Evolutionary conservation across 768 basidiomycete species (phyloP), one percentile per base, ranked within the genome.

Genomic region (Daedaleopsis nitida): DNA sequence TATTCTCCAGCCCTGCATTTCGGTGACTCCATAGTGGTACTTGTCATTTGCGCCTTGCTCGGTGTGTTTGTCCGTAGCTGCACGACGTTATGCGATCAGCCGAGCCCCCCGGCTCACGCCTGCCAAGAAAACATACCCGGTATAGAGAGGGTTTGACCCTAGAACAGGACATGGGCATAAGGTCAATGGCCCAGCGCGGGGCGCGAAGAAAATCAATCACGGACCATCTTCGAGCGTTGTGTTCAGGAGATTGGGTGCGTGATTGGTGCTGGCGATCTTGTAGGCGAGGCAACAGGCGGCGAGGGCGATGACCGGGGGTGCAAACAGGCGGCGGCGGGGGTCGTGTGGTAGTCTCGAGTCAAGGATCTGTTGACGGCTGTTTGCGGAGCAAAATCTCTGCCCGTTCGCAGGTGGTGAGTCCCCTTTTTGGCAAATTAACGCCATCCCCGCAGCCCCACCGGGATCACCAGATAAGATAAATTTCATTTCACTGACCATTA

Each of bases 1-100:
- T 77, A 98, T 89, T 76, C 97, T 83, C 97, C 97, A 99, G 69
- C 97, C 97, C 76, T 99, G 97, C 96, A 98, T 98, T 77, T 98
- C 96, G 49, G 91, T 88, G 45, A 97, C 83, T 8, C 84, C 89
- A 75, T 87, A 98, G 49, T 81, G 69, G 74, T 84, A 87, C 59
- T 84, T 83, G 62, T 79, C 81, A 84, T 93, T 87, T 64, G 78
- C 80, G 45, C 92, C 94, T 21, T 80, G 74, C 66, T 87, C 83
- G 5, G 92, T 88, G 71, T 81, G 83, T 82, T 98, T 99, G 65
- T 85, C 83, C 55, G 90, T 94, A 21, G 86, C 94, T 95, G 68
- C 39, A 60, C 44, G 49, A 5, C 17, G 11, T 42, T 42, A 2
- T 12, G 13, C 5, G 11, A 10, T 42, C 17, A 42, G 10, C 3